Percentiles rank a stretch among this genome's conserved stretches.
Conservation (phyloP, 306 rosid genomes). For the Dryas drummondii region DNA sequence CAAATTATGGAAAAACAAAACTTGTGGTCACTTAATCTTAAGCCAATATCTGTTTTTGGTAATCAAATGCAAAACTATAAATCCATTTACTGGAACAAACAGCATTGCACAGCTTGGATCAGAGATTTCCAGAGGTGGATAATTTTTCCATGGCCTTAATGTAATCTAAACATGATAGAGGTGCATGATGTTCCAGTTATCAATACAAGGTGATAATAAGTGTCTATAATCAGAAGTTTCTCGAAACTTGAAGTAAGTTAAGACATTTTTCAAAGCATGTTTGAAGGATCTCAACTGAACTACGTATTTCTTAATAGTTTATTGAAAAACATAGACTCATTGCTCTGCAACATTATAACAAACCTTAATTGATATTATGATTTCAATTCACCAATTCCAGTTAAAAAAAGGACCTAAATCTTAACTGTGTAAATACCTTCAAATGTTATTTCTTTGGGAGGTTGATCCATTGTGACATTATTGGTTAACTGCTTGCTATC, state of each 20-base stretch:
- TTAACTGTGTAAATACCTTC: slow-evolving; percentile 43
- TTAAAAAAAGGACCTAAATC: not conserved
- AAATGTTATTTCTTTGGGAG: slow-evolving; percentile 26
- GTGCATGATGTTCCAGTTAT: not conserved
- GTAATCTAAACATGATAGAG: not conserved
- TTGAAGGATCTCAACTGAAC: not conserved
- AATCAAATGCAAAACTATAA: not conserved
- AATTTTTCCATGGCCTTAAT: not conserved
- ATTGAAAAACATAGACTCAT: not conserved
- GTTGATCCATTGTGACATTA: slow-evolving; percentile 8
- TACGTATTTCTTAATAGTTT: not conserved
- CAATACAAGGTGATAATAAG: not conserved
- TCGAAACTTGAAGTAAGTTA: not conserved
- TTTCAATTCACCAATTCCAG: not conserved
- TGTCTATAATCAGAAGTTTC: not conserved
- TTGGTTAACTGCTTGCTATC: slow-evolving; percentile 21
- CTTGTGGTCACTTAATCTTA: not conserved
- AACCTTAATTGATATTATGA: not conserved
- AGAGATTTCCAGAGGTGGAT: not conserved
- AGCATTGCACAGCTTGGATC: not conserved
- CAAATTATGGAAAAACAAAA: not conserved
- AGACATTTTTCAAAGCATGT: not conserved
- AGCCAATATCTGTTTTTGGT: not conserved
- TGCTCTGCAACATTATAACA: not conserved
- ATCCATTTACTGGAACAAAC: slow-evolving; percentile 6